These are phyloP conservation scores for Apiospora pterosperma DNA, from an alignment of 2,329 filamentous ascomycete species.

Conservation along the genomic window DNA sequence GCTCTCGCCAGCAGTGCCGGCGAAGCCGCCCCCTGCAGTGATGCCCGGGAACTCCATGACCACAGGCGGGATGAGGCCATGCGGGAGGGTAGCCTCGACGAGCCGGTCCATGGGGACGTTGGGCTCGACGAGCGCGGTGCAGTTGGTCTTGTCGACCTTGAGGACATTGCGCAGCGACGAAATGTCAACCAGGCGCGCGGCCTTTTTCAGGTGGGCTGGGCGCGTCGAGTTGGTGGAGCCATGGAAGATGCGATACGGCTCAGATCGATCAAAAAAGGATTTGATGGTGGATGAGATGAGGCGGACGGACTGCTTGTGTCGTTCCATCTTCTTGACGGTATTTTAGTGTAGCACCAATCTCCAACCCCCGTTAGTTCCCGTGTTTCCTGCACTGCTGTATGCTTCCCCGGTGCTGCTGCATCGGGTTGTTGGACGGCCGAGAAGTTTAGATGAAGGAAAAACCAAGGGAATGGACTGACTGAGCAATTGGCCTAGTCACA, in stretches of 20 bases:
- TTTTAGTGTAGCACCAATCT: not conserved
- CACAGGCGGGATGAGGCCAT: constrained; percentile 66
- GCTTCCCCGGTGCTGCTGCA: not conserved
- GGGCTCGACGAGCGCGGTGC: constrained; percentile 67
- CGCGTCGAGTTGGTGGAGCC: constrained; percentile 75
- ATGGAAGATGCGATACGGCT: constrained; percentile 72
- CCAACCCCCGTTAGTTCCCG: not conserved
- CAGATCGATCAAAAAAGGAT: constrained; percentile 42
- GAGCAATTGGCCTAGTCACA: not conserved
- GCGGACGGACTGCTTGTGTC: constrained; percentile 45
- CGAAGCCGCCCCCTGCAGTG: constrained; percentile 68
- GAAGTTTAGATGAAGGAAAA: no score
- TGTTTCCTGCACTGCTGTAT: not conserved
- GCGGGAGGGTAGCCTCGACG: constrained; percentile 60
- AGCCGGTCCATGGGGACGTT: constrained; percentile 74
- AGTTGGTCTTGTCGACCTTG: constrained; percentile 50
- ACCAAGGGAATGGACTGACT: not conserved
- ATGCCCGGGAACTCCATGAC: constrained; percentile 78
- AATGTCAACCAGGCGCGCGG: constrained; percentile 57
- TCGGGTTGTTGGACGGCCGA: no score
- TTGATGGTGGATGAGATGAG: constrained; percentile 45
- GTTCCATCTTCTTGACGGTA: constrained; percentile 44
- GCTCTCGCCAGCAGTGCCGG: constrained; percentile 69
- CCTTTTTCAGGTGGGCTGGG: constrained; percentile 39
- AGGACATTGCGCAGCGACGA: constrained; percentile 62